phyloP scores from a whole-genome alignment of 2,329 filamentous ascomycete genomes.

The Emericellopsis atlantica region DNA sequence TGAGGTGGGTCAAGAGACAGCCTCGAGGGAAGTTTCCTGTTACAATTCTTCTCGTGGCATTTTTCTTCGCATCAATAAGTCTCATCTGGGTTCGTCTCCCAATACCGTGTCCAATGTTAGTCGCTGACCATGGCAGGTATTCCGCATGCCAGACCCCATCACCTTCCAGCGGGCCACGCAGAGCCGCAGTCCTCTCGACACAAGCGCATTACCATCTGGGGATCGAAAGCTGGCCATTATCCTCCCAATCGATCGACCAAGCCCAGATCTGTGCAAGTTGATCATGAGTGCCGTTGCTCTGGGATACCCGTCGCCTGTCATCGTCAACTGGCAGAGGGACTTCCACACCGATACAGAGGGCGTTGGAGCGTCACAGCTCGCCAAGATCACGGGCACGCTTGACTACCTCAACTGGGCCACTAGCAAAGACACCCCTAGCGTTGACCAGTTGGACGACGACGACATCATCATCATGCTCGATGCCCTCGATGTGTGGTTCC shows the following conservation, averaged over 20 bases:
- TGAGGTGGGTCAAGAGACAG: no score
- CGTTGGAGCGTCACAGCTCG: conserved; percentile 5
- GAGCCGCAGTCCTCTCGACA: no score
- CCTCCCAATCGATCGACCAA: conserved; percentile 5
- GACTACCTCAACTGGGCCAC: conserved; percentile 6
- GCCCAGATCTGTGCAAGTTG: conserved; percentile 9
- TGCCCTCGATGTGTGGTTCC: conserved; percentile 15
- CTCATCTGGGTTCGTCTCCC: no score
- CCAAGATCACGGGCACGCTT: conserved; percentile 9
- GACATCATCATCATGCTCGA: conserved; percentile 12
- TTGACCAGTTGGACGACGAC: conserved; percentile 1
- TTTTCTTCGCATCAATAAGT: no score
- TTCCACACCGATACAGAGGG: conserved; percentile 2
- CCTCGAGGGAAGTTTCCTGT: no score
- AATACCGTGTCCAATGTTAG: no score
- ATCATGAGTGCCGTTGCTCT: conserved; percentile 7
- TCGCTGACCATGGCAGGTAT: no score
- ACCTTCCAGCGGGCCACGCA: no score
- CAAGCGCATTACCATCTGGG: no score
- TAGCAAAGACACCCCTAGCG: background rate
- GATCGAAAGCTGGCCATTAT: conserved; percentile 5
- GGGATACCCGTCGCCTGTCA: conserved; percentile 8
- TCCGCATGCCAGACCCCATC: no score
- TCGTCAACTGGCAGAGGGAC: conserved; percentile 8
- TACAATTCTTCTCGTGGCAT: no score